A percentile compares a stretch with the other conserved stretches of the same genome.
Conservation (phyloP, 257 asterid genomes). For the Catharanthus roseus region DNA sequence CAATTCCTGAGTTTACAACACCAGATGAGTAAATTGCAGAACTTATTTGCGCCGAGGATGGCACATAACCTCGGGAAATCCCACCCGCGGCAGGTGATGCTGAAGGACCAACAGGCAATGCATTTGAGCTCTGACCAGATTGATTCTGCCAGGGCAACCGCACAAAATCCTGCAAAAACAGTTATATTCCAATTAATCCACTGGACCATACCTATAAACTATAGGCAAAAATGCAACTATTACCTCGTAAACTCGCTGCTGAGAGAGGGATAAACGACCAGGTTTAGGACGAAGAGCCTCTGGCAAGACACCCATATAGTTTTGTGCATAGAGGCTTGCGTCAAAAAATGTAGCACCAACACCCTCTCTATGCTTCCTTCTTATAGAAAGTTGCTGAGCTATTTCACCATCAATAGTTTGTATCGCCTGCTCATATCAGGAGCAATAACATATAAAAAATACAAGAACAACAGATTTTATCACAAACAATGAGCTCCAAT, state of each 20-base stretch:
- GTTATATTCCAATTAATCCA: not conserved
- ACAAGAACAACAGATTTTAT: not conserved
- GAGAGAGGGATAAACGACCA: constrained; percentile 82
- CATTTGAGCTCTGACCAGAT: constrained; percentile 65
- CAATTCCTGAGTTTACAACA: constrained; percentile 45
- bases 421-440: constrained; percentile 54
- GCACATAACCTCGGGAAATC: constrained; percentile 46
- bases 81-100: constrained; percentile 47
- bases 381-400: constrained; percentile 62
- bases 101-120: constrained; percentile 65
- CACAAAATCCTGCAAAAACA: constrained; percentile 75
- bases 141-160: constrained; percentile 92
- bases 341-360: constrained; percentile 70
- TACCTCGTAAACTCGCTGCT: constrained; percentile 98
- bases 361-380: constrained; percentile 82
- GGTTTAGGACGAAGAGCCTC: constrained; percentile 98
- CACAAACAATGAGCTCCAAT: not conserved
- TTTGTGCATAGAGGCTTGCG: constrained; percentile 57
- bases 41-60: constrained; percentile 53
- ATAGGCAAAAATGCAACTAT: not conserved
- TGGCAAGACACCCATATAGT: constrained; percentile 70
- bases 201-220: not conserved
- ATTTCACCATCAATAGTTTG: constrained; percentile 91
- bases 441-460: not conserved
- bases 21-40: constrained; percentile 53